phyloP scores from a whole-genome alignment of 2,329 filamentous ascomycete species.

The Rhynchosporium agropyri region DNA sequence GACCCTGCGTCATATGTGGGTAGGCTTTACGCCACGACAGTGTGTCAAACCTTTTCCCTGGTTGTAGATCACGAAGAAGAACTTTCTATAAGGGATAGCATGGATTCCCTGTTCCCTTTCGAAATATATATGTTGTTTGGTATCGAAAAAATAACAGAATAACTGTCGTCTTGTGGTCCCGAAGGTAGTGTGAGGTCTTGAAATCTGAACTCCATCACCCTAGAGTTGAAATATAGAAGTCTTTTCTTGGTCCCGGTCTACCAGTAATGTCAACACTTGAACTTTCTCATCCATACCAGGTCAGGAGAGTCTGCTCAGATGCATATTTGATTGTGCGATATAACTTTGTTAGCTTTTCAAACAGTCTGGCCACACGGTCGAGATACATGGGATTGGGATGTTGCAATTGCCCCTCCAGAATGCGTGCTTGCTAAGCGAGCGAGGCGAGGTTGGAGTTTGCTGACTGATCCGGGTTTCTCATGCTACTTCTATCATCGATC shows the following conservation, averaged over 20 bases:
- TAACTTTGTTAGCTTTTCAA: too few species aligned
- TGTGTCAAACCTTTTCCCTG: background rate
- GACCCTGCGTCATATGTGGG: background rate
- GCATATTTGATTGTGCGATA: too few species aligned
- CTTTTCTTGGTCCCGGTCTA: background rate
- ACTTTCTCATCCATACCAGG: background rate
- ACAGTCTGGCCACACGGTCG: background rate
- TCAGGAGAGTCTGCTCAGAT: too few species aligned
- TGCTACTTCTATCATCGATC: too few species aligned
- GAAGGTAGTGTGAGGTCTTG: too few species aligned
- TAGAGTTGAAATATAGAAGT: background rate
- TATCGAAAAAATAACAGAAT: too few species aligned
- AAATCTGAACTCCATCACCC: too few species aligned
- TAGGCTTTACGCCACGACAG: background rate
- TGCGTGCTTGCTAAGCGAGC: conserved; percentile 21
- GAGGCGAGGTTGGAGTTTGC: too few species aligned
- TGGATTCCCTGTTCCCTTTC: too few species aligned
- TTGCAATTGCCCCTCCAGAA: conserved; percentile 16
- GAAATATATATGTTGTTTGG: too few species aligned
- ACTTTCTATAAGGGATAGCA: background rate
- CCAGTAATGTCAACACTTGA: background rate
- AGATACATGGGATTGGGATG: conserved; percentile 10
- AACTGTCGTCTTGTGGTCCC: too few species aligned
- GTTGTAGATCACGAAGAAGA: background rate
- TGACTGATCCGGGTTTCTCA: too few species aligned